These are phyloP conservation scores for Danielia oregonensis DNA, from an alignment of 805 yeast genomes.

Conservation along the genomic window DNA sequence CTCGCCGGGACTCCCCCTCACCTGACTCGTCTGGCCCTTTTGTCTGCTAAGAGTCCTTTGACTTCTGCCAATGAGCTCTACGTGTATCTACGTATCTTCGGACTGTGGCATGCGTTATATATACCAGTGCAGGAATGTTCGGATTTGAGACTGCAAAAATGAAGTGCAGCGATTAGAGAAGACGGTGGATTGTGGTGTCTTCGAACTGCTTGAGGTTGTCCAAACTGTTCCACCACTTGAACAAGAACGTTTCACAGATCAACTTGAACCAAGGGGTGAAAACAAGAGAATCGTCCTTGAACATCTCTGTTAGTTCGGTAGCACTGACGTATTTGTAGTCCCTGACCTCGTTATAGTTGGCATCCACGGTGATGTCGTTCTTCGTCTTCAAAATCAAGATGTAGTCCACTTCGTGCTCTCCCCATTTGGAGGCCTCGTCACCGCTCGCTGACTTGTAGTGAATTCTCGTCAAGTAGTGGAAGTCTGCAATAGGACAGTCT, in stretches of 20 bases:
- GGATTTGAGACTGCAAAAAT: no score
- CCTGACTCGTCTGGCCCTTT: no score
- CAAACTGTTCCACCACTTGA: constrained; percentile 89
- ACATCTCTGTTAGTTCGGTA: constrained; percentile 69
- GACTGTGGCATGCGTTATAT: no score
- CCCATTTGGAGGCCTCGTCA: constrained; percentile 67
- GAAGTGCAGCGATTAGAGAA: constrained; percentile 37
- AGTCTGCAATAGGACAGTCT: constrained; percentile 60
- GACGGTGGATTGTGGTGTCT: constrained; percentile 46
- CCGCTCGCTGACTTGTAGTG: constrained; percentile 87
- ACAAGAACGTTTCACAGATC: constrained; percentile 86
- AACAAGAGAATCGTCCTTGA: constrained; percentile 56
- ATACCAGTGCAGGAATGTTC: no score
- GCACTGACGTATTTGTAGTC: constrained; percentile 73
- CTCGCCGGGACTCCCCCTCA: no score
- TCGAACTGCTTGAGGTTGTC: constrained; percentile 51
- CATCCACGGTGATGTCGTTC: constrained; percentile 51
- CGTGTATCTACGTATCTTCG: no score
- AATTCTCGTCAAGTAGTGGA: constrained; percentile 85
- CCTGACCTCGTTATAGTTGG: constrained; percentile 73
- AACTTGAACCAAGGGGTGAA: constrained; percentile 99
- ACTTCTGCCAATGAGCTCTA: no score
- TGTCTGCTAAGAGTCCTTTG: no score
- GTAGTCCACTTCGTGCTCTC: constrained; percentile 97
- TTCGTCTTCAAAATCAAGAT: constrained; percentile 70